A percentile compares a stretch with the other conserved stretches of the same genome.
These are phyloP conservation scores for Lichtheimia hyalospora DNA, from an alignment of 371 early-diverging fungal species.

Conservation along the genomic window DNA sequence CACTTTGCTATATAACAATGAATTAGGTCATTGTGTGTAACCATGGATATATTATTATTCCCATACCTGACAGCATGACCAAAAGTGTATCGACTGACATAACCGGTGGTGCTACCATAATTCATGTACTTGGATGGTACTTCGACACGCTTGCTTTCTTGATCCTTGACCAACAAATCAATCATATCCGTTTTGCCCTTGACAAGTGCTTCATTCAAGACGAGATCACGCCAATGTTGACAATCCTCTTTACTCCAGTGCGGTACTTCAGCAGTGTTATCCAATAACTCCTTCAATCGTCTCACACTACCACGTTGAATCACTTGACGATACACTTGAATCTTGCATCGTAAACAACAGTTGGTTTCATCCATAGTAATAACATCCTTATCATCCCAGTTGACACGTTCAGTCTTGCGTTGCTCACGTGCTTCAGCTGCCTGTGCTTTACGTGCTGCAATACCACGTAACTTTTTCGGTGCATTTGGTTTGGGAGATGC, in stretches of 20 bases:
- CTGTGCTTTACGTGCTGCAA: conserved; percentile 13
- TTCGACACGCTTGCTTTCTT: conserved; percentile 9
- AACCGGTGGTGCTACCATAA: conserved; percentile 38
- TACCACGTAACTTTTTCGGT: conserved; percentile 14
- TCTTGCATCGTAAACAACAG: conserved; percentile 37
- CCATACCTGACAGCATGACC: conserved; percentile 31
- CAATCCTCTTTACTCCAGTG: conserved; percentile 21
- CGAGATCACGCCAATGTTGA: conserved; percentile 9
- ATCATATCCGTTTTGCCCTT: conserved; percentile 24
- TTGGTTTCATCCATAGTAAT: conserved; percentile 14
- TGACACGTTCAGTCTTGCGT: conserved; percentile 19
- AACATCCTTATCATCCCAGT: background rate
- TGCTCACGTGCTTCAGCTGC: conserved; percentile 11
- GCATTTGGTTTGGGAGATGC: background rate
- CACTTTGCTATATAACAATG: conserved; percentile 34
- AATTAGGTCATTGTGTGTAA: too few species aligned
- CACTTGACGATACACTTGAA: conserved; percentile 19
- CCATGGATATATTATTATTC: too few species aligned
- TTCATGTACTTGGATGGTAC: conserved; percentile 21
- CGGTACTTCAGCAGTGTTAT: conserved; percentile 20
- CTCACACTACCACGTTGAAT: conserved; percentile 21
- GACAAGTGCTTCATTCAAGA: conserved; percentile 22
- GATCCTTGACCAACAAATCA: conserved; percentile 10
- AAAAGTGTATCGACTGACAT: conserved; percentile 36
- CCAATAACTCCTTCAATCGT: conserved; percentile 17